These are phyloP conservation scores for Rhizoclosmatium globosum DNA, from an alignment of 192 early-diverging fungal genomes.

Conservation along the genomic window DNA sequence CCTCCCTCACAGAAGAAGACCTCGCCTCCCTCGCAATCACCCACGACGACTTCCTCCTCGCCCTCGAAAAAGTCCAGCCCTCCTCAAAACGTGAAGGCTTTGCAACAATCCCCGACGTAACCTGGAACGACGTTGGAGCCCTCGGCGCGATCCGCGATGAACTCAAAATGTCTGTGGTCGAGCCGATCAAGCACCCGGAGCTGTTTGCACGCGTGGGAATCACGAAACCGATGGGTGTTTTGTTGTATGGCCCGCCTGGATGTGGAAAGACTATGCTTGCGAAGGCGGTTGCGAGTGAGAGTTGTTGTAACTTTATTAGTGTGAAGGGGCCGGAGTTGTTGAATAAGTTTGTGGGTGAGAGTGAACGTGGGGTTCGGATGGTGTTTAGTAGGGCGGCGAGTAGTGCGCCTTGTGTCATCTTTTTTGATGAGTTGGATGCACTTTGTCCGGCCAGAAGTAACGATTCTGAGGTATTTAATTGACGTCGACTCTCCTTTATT, in stretches of 20 bases:
- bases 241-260: conserved; percentile 97
- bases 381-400: conserved; percentile 94
- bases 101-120: conserved; percentile 94
- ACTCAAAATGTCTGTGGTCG: conserved; percentile 93
- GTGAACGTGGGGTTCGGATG: conserved; percentile 93
- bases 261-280: conserved; percentile 98
- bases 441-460: conserved; percentile 86
- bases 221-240: conserved; percentile 87
- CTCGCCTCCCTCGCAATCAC: conserved; percentile 85
- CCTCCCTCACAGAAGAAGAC: conserved; percentile 80
- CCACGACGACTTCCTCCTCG: conserved; percentile 84
- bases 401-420: conserved; percentile 95
- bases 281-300: conserved; percentile 98
- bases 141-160: conserved; percentile 86
- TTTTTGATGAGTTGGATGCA: conserved; percentile 98
- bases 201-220: conserved; percentile 90
- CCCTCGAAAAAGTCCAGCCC: conserved; percentile 91
- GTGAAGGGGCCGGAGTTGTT: conserved; percentile 98
- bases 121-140: conserved; percentile 97
- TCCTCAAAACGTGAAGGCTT: conserved; percentile 98
- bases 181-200: conserved; percentile 93
- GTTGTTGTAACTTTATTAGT: conserved; percentile 96
- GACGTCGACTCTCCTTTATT: background rate
- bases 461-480: conserved; percentile 75
- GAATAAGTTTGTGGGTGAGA: conserved; percentile 99